Evolutionary conservation across 331 rosid species (phyloP).

Genomic region (Spiraea crenata): DNA sequence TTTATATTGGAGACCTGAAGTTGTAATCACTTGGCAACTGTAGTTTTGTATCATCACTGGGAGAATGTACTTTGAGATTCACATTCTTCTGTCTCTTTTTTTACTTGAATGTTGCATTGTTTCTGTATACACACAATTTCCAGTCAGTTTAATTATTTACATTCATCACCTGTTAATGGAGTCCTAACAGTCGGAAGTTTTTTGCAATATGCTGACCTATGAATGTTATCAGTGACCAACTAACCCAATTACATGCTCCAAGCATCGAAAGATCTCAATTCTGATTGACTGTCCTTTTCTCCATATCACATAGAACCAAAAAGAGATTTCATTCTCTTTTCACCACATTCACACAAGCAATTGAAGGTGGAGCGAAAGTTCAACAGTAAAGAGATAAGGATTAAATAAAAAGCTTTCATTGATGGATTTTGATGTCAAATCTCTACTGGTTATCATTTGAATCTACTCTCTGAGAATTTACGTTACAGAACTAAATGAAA

Average conservation of each 20-base stretch:
- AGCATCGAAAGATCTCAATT: too few relatives aligned
- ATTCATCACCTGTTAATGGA: not conserved
- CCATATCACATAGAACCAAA: too few relatives aligned
- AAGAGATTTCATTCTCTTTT: too few relatives aligned
- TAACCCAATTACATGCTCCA: too few relatives aligned
- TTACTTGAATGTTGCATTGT: slow-evolving; percentile 6
- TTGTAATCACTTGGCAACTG: slow-evolving; percentile 25
- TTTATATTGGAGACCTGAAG: slow-evolving; percentile 67
- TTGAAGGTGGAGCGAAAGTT: too few relatives aligned
- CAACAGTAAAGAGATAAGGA: too few relatives aligned
- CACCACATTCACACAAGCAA: too few relatives aligned
- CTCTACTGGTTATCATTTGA: slow-evolving; percentile 14
- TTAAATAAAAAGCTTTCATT: too few relatives aligned
- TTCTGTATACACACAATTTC: slow-evolving; percentile 5
- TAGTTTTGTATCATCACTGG: not conserved
- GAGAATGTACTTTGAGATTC: slow-evolving; percentile 13
- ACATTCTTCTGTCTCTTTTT: slow-evolving; percentile 18
- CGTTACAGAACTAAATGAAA: slow-evolving; percentile 22
- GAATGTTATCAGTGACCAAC: too few relatives aligned
- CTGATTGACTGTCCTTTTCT: too few relatives aligned
- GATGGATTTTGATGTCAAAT: slow-evolving; percentile 2
- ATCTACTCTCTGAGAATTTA: slow-evolving; percentile 19
- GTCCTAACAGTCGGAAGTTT: not conserved
- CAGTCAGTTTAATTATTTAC: not conserved
- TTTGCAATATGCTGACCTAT: not conserved